Base-by-base conservation (phyloP, 176 grass and related monocot species). In the Avena insularis region DNA sequence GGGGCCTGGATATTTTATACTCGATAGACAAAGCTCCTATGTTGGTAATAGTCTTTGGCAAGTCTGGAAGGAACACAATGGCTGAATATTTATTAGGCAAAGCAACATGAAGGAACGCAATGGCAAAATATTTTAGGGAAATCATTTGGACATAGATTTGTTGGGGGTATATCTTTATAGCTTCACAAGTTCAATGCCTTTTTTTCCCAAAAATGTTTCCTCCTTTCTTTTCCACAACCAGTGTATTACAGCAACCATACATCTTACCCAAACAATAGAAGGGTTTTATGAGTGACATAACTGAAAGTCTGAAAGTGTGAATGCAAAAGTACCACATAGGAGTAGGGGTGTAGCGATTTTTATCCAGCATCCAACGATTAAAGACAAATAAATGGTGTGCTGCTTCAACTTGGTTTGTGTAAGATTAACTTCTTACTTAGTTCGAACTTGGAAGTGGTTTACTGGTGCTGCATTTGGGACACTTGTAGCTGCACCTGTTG, bases 91-190 rank as follows among this genome's bases (percentile, higher is more conserved):
- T 23, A 23, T 23, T 23, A 23, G 23, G 23, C 23, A 23, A 23
- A 23, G 23, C 23, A 23, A 23, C 23, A 23, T 23, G 23, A 23
- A 23, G 23, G 23, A 23, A 23, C 23, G 23, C 23, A 23, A 23
- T 23, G 23, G 23, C 23, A 23, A 23, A 23, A 23, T 23, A 23
- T 23, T 23, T 23, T 23, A 23, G 23, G 23, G 23, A 65, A 79
- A 83, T 55, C 36, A 69, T 19, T 67, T 75, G 3, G 65, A 16
- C 36, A 49, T 53, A 79, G 3, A 47, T 23, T 64, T 1, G 0
- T 55, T 73, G 51, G 25, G 68, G 50, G 53, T 47, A 62, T 17
- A 63, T 57, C 33, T 89, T 79, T 25, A 20, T 68, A 70, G 61
- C 70, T 54, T 75, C 0, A 13, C 73, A 66, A 60, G 68, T 58